phyloP scores from a whole-genome alignment of 441 rosid genomes.

The Sinapis alba region DNA sequence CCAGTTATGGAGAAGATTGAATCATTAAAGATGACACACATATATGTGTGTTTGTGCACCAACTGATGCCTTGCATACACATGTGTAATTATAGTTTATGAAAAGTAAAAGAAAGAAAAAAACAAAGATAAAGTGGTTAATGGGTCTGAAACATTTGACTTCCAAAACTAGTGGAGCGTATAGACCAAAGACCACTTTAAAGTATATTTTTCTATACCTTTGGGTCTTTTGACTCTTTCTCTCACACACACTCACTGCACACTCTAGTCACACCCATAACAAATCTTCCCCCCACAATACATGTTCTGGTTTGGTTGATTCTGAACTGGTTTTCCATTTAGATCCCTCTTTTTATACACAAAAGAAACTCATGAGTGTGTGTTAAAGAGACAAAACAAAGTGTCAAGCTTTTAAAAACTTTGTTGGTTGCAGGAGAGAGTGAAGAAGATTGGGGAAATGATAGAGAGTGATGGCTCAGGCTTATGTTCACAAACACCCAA shows the following conservation, averaged over 20 bases:
- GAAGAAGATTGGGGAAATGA: slow-evolving; percentile 51
- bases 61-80: slow-evolving; percentile 21
- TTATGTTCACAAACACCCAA: slow-evolving; percentile 55
- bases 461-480: slow-evolving; percentile 40
- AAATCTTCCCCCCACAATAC: slow-evolving; percentile 30
- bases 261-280: slow-evolving; percentile 34
- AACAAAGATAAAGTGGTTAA: slow-evolving; percentile 9
- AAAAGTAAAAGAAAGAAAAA: not conserved
- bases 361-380: no score
- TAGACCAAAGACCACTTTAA: slow-evolving; percentile 36
- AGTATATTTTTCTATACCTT: slow-evolving; percentile 24
- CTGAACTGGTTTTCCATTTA: slow-evolving; percentile 7
- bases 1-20: slow-evolving; percentile 27
- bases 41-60: slow-evolving; percentile 26
- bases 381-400: slow-evolving; percentile 10
- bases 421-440: slow-evolving; percentile 54
- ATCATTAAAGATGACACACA: slow-evolving; percentile 21
- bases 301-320: slow-evolving; percentile 21
- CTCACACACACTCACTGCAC: slow-evolving; percentile 22
- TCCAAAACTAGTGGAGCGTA: slow-evolving; percentile 35
- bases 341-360: slow-evolving; percentile 1
- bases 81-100: slow-evolving; percentile 14
- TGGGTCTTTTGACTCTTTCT: slow-evolving; percentile 35
- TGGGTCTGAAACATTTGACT: slow-evolving; percentile 43
- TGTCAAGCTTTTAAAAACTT: slow-evolving; percentile 1